Percentiles rank a stretch among this genome's conserved stretches.
Conservation (phyloP, 441 rosid species). For the Jatropha podagrica region DNA sequence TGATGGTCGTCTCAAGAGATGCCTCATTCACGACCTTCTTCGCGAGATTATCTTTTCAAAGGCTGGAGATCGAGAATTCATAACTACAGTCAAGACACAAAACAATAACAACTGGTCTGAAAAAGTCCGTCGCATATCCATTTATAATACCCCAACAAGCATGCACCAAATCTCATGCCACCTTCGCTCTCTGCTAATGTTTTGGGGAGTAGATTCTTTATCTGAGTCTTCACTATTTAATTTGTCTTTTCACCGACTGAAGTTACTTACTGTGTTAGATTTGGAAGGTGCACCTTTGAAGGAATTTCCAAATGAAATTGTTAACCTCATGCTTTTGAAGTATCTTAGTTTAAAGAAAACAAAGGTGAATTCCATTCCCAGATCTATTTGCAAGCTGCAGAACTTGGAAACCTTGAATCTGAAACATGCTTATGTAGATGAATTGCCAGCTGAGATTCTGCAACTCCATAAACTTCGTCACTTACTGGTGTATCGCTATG, state of each 20-base stretch:
- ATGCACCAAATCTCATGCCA: constrained; percentile 16
- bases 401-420: constrained; percentile 26
- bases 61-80: constrained; percentile 23
- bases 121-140: constrained; percentile 10
- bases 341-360: constrained; percentile 26
- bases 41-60: constrained; percentile 21
- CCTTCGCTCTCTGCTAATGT: constrained; percentile 34
- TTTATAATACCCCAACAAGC: constrained; percentile 19
- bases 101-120: constrained; percentile 27
- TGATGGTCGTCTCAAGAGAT: constrained; percentile 22
- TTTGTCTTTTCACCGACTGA: not conserved
- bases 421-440: constrained; percentile 21
- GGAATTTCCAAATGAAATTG: constrained; percentile 16
- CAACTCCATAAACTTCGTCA: constrained; percentile 31
- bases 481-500: constrained; percentile 27
- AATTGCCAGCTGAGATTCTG: constrained; percentile 21
- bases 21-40: constrained; percentile 26
- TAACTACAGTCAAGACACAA: constrained; percentile 30
- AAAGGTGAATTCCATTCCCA: constrained; percentile 21
- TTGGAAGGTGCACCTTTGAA: constrained; percentile 24
- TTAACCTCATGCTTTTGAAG: constrained; percentile 15
- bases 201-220: constrained; percentile 26
- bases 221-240: not conserved
- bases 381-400: constrained; percentile 22
- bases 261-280: constrained; percentile 24